These are phyloP conservation scores for Gracilariopsis chorda DNA, from an alignment of 23 red algal genomes.

Conservation along the genomic window DNA sequence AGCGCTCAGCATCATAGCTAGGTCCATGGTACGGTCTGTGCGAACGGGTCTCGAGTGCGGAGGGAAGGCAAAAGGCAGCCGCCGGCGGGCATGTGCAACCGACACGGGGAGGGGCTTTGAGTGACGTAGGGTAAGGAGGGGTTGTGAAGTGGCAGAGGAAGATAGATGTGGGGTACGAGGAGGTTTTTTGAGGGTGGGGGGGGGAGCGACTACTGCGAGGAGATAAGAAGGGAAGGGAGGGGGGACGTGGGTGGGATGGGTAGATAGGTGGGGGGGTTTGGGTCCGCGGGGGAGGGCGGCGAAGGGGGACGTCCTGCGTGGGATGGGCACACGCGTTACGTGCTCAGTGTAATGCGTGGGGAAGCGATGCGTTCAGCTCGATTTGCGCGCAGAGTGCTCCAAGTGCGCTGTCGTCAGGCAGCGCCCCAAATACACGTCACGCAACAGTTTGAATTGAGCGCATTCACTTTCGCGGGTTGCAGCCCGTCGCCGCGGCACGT, in stretches of 20 bases:
- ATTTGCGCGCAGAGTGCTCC: neutral
- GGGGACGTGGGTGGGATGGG: neutral
- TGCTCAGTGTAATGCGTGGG: conserved; percentile 24
- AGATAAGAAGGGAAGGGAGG: neutral
- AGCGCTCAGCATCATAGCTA: conserved; percentile 43
- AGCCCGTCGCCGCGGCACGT: neutral
- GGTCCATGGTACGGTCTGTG: conserved; percentile 6
- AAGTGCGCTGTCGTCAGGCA: neutral
- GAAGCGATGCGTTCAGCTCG: neutral
- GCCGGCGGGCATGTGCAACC: neutral
- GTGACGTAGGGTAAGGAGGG: neutral
- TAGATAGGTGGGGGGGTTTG: neutral
- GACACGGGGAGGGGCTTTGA: neutral
- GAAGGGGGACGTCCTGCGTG: neutral
- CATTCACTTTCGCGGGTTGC: neutral
- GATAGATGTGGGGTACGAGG: neutral
- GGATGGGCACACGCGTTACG: neutral
- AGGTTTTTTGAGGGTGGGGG: neutral
- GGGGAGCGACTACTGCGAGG: neutral
- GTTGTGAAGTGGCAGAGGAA: neutral
- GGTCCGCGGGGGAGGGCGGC: neutral
- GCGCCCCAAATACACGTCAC: neutral
- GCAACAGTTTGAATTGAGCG: conserved; percentile 15
- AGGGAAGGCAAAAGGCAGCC: neutral
- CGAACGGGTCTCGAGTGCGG: neutral